A percentile compares a stretch with the other conserved stretches of the same genome.
phyloP scores from a whole-genome alignment of 1,284 basidiomycete species.

The Melampsora americana region DNA sequence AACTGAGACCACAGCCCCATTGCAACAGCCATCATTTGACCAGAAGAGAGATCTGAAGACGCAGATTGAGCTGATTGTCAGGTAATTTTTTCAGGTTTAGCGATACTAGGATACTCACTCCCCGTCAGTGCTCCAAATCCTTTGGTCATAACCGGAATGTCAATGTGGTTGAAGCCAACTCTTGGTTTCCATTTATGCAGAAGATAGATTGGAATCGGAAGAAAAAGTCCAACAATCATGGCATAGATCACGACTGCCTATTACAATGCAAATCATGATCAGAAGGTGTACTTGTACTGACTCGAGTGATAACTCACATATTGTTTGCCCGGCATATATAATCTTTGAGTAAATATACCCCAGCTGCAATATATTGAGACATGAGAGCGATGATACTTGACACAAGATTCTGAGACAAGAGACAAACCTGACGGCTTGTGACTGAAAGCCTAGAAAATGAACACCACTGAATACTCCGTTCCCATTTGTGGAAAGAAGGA shows the following conservation, averaged over 20 bases:
- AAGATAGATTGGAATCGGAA: constrained; percentile 35
- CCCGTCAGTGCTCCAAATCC: constrained; percentile 20
- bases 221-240: constrained; percentile 25
- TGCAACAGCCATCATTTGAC: constrained; percentile 19
- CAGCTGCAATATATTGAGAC: constrained; percentile 6
- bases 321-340: constrained; percentile 31
- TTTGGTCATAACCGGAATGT: constrained; percentile 34
- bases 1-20: constrained; percentile 38
- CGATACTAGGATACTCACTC: constrained; percentile 6
- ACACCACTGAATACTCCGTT: constrained; percentile 34
- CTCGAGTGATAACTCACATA: constrained; percentile 21
- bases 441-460: constrained; percentile 37
- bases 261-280: not conserved
- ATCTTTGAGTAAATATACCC: constrained; percentile 39
- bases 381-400: not conserved
- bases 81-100: not conserved
- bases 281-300: not conserved
- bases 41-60: constrained; percentile 31
- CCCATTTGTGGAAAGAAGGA: constrained; percentile 16
- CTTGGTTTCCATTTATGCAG: constrained; percentile 32
- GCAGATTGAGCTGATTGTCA: not conserved
- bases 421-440: constrained; percentile 38
- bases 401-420: not conserved
- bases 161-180: constrained; percentile 21
- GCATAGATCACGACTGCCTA: constrained; percentile 30